Percentiles rank a stretch among this genome's conserved stretches.
These are phyloP conservation scores for Globisporangium takayamanum DNA, from an alignment of 352 stramenopile genomes.

Conservation along the genomic window DNA sequence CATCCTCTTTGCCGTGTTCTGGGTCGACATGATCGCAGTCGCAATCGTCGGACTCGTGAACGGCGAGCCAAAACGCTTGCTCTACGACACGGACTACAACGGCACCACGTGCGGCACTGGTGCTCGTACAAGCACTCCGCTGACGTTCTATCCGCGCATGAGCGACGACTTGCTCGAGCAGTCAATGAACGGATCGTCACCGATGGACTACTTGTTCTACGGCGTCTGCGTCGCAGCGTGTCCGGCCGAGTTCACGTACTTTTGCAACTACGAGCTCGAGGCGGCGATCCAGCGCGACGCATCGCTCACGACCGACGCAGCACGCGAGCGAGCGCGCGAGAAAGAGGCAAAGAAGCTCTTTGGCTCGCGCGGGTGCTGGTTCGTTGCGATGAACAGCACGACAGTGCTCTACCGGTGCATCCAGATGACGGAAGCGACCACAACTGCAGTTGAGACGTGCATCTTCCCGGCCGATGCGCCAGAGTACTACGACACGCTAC, in stretches of 20 bases:
- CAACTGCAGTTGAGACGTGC: slow-evolving; percentile 58
- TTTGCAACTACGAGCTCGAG: slow-evolving; percentile 77
- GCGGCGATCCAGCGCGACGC: slow-evolving; percentile 34
- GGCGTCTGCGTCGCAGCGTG: slow-evolving; percentile 60
- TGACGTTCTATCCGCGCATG: slow-evolving; percentile 76
- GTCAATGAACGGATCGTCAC: slow-evolving; percentile 32
- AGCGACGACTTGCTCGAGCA: slow-evolving; percentile 69
- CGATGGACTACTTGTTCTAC: slow-evolving; percentile 58
- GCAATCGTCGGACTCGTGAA: slow-evolving; percentile 47
- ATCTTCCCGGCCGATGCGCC: slow-evolving; percentile 55
- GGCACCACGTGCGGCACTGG: slow-evolving; percentile 68
- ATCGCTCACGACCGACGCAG: slow-evolving; percentile 28
- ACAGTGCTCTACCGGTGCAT: slow-evolving; percentile 78
- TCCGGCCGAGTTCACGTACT: slow-evolving; percentile 37
- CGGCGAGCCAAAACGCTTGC: slow-evolving; percentile 55
- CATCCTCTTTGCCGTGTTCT: slow-evolving; percentile 67
- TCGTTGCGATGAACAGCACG: slow-evolving; percentile 55
- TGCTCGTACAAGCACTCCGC: slow-evolving; percentile 13
- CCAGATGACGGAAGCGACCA: slow-evolving; percentile 53
- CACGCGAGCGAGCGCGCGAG: slow-evolving; percentile 40
- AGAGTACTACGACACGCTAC: slow-evolving; percentile 55
- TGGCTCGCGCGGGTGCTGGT: slow-evolving; percentile 43
- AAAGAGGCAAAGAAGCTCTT: slow-evolving; percentile 32
- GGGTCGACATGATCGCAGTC: slow-evolving; percentile 65
- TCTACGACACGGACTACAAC: slow-evolving; percentile 72